These are phyloP conservation scores for Chloromonas sp. DNA, from an alignment of 163 green algal species.

Conservation along the genomic window DNA sequence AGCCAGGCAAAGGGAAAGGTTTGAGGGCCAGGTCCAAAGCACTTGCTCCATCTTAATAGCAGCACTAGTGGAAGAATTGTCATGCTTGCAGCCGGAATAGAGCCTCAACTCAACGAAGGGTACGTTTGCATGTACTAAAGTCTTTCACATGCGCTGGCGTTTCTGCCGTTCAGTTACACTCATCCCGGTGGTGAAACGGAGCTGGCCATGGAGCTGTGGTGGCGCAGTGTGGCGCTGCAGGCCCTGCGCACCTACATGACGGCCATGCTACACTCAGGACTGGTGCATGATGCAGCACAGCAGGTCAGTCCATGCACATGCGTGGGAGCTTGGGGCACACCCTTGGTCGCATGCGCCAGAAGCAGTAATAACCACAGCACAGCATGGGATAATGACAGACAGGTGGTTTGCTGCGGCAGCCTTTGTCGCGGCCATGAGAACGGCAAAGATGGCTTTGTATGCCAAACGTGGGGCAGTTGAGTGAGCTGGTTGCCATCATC, in stretches of 20 bases:
- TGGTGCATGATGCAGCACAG: not conserved
- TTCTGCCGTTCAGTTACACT: not conserved
- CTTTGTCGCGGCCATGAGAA: no score
- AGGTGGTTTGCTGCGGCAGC: not conserved
- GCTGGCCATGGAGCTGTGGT: slow-evolving; percentile 71
- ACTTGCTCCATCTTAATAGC: no score
- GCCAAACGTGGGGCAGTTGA: no score
- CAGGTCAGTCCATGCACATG: not conserved
- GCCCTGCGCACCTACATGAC: slow-evolving; percentile 52
- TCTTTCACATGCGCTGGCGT: not conserved
- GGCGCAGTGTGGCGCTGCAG: slow-evolving; percentile 63
- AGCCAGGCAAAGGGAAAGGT: no score
- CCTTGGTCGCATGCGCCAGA: not conserved
- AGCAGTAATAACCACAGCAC: no score
- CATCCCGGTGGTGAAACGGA: slow-evolving; percentile 34
- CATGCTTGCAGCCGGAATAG: not conserved
- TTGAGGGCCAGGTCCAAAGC: no score
- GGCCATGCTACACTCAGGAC: not conserved
- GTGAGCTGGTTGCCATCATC: not conserved
- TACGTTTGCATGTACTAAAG: not conserved
- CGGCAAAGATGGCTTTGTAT: no score
- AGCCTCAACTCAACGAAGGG: not conserved
- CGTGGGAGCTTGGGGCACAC: not conserved
- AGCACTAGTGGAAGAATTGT: not conserved
- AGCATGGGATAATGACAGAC: not conserved